Conservation (phyloP, 2,329 filamentous ascomycete genomes). For the Colletotrichum sp. region DNA sequence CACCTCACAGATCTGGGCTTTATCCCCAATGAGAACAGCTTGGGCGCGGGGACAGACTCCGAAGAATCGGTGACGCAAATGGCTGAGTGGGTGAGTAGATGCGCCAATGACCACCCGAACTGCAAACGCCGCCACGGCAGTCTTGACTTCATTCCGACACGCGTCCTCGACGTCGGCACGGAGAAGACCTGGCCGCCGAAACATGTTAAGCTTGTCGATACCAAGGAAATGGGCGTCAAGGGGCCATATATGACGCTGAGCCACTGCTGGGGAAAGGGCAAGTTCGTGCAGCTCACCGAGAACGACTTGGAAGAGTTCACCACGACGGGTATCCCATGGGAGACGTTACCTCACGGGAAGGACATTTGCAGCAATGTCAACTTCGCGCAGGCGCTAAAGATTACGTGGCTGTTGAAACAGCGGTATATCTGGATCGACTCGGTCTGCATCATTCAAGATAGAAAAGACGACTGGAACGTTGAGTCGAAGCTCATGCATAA, state of each 20-base stretch:
- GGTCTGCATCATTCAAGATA: conserved; percentile 27
- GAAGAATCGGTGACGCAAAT: background rate
- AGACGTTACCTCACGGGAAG: background rate
- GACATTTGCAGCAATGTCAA: conserved; percentile 1
- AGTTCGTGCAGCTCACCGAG: background rate
- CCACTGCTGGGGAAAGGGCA: conserved; percentile 24
- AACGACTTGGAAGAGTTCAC: background rate
- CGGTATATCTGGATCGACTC: conserved; percentile 31
- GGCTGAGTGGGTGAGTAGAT: conserved; percentile 16
- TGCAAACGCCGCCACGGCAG: background rate
- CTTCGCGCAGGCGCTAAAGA: conserved; percentile 24
- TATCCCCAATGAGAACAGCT: background rate
- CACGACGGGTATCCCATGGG: background rate
- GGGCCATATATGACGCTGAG: conserved; percentile 21
- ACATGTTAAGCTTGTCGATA: background rate
- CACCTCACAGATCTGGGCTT: background rate
- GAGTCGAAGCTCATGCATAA: conserved; percentile 19
- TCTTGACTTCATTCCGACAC: conserved; percentile 7
- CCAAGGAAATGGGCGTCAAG: background rate
- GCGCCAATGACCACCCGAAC: background rate
- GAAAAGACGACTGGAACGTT: conserved; percentile 18
- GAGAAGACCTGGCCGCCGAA: background rate
- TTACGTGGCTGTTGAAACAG: conserved; percentile 17
- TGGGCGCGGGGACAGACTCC: background rate
- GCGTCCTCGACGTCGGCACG: conserved; percentile 17